Conservation (phyloP, 768 basidiomycete genomes). For the Guyanaporus albipodus region DNA sequence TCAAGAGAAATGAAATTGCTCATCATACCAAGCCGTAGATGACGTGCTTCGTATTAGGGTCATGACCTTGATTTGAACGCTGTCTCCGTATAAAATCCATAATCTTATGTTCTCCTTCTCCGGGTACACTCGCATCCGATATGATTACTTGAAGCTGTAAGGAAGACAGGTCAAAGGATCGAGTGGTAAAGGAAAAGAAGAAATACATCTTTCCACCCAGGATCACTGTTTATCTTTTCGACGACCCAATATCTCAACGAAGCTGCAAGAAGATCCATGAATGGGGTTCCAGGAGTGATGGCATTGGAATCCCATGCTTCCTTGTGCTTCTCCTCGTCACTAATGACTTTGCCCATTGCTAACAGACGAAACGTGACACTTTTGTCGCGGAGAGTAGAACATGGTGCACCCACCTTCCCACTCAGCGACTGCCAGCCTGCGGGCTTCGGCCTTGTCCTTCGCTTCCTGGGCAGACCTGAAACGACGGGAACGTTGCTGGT, state of each 20-base stretch:
- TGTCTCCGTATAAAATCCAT: conserved; percentile 98
- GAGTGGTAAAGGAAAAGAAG: not conserved
- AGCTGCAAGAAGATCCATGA: conserved; percentile 88
- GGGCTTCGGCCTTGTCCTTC: conserved; percentile 86
- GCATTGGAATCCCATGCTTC: conserved; percentile 97
- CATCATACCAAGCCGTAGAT: conserved; percentile 89
- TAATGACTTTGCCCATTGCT: conserved; percentile 92
- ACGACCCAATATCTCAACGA: conserved; percentile 96
- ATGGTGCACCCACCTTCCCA: conserved; percentile 73
- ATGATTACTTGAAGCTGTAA: conserved; percentile 88
- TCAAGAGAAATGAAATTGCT: not conserved
- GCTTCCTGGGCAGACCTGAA: conserved; percentile 96
- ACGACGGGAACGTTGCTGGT: conserved; percentile 95
- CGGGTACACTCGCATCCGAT: conserved; percentile 95
- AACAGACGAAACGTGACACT: not conserved
- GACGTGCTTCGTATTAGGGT: conserved; percentile 93
- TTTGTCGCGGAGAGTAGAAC: not conserved
- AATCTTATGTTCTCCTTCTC: conserved; percentile 99
- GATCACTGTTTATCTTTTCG: conserved; percentile 90
- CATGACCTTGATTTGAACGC: conserved; percentile 79
- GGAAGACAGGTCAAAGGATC: conserved; percentile 1
- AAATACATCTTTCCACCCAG: conserved; percentile 89
- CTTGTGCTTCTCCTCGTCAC: conserved; percentile 79
- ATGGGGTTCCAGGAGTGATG: conserved; percentile 97
- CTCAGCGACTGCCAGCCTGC: conserved; percentile 72